These are phyloP conservation scores for Penicillium sp. DNA, from an alignment of 2,329 filamentous ascomycete species.

Conservation along the genomic window DNA sequence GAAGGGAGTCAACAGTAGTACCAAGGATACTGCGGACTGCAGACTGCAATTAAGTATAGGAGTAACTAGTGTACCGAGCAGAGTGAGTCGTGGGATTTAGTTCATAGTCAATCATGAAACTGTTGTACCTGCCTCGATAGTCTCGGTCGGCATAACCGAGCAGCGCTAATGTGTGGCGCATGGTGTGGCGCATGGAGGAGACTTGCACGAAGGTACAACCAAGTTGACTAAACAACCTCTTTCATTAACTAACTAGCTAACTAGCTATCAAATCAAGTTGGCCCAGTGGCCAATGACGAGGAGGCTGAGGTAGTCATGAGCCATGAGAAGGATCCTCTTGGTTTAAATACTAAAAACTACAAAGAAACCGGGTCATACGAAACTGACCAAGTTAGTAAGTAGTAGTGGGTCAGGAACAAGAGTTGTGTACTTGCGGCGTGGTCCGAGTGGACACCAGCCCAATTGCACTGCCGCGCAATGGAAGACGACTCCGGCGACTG, in stretches of 20 bases:
- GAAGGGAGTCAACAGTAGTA: not conserved
- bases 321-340: not conserved
- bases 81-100: no score
- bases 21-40: not conserved
- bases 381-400: no score
- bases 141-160: not conserved
- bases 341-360: not conserved
- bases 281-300: conserved; percentile 1
- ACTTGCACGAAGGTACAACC: not conserved
- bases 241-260: no score
- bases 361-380: no score
- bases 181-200: conserved; percentile 3
- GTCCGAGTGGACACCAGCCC: conserved; percentile 7
- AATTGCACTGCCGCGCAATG: conserved; percentile 7
- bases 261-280: not conserved
- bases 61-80: not conserved
- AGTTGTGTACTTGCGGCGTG: not conserved
- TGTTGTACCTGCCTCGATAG: not conserved
- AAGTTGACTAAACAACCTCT: not conserved
- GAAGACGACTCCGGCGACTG: not conserved
- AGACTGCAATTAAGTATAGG: not conserved
- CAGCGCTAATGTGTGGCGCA: conserved; percentile 13
- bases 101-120: no score
- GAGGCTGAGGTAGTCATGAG: conserved; percentile 7
- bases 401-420: conserved; percentile 17